Percentiles rank a stretch among this genome's conserved stretches.
These are phyloP conservation scores for Abelmoschus esculentus DNA, from an alignment of 345 rosid genomes.

Conservation along the genomic window DNA sequence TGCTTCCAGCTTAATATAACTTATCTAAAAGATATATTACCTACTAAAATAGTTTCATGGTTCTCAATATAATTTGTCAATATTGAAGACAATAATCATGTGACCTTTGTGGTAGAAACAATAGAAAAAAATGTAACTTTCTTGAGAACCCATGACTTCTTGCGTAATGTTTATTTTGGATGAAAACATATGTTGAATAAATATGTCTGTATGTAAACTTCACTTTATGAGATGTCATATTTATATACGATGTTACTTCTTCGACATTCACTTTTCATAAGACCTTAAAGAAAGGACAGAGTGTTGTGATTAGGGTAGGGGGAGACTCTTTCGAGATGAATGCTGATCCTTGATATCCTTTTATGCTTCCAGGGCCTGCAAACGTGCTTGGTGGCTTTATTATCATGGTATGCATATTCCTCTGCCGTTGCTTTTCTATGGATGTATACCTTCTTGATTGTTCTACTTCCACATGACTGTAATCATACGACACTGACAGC, in stretches of 20 bases:
- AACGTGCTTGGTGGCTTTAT: constrained; percentile 79
- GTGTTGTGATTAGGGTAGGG: neutral
- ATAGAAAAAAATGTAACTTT: neutral
- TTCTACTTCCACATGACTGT: neutral
- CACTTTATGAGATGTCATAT: neutral
- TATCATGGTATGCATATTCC: constrained; percentile 63
- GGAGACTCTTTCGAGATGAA: neutral
- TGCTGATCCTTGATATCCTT: constrained; percentile 22
- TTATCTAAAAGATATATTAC: neutral
- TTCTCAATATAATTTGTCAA: neutral
- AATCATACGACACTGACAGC: neutral
- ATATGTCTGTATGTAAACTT: no score
- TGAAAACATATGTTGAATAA: no score
- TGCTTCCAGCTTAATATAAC: neutral
- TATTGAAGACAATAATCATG: no score
- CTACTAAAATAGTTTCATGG: neutral
- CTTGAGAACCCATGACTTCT: neutral
- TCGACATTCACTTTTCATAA: neutral
- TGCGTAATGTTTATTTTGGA: no score
- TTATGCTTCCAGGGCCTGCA: constrained; percentile 79
- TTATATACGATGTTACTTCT: neutral
- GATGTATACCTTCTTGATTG: neutral
- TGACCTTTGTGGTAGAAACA: no score
- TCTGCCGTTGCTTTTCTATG: neutral
- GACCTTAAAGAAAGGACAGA: neutral